Evolutionary conservation across 2,329 filamentous ascomycete genomes (phyloP).

Genomic region (Verticillium alfalfae): DNA sequence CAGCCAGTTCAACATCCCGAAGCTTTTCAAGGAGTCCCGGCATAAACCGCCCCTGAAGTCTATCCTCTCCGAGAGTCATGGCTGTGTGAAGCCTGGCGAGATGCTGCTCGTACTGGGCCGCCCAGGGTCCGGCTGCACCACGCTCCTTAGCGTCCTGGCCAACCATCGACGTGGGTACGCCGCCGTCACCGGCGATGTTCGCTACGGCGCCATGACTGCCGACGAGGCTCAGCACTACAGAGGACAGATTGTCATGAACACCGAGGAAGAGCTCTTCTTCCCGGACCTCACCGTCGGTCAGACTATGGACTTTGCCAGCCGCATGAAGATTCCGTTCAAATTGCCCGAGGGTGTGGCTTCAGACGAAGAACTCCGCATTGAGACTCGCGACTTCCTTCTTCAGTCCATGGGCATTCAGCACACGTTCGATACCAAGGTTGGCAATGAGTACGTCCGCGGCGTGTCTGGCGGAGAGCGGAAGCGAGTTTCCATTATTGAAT

Average conservation of each 20-base stretch:
- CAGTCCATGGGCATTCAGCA: conserved; percentile 53
- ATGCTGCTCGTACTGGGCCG: conserved; percentile 67
- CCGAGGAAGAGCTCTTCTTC: conserved; percentile 61
- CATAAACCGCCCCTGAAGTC: conserved; percentile 55
- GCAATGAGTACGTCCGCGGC: conserved; percentile 60
- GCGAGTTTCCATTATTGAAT: conserved; percentile 64
- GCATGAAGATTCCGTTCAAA: conserved; percentile 48
- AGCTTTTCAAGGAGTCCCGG: conserved; percentile 45
- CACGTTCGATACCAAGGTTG: conserved; percentile 60
- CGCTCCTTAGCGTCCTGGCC: conserved; percentile 62
- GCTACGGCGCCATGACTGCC: conserved; percentile 46
- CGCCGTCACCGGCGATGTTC: conserved; percentile 52
- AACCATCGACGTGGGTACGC: conserved; percentile 58
- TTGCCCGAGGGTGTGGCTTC: conserved; percentile 36
- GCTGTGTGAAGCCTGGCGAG: conserved; percentile 67
- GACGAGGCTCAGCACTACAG: conserved; percentile 43
- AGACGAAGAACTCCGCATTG: conserved; percentile 37
- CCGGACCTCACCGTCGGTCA: conserved; percentile 66
- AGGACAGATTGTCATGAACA: conserved; percentile 63
- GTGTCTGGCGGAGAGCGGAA: conserved; percentile 66
- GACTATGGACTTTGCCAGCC: conserved; percentile 65
- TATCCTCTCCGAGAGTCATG: conserved; percentile 60
- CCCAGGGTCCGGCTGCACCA: conserved; percentile 66
- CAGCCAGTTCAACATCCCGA: conserved; percentile 51
- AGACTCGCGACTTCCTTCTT: conserved; percentile 49